phyloP scores from a whole-genome alignment of 192 early-diverging fungal genomes.

The Fimicolochytrium jonesii region DNA sequence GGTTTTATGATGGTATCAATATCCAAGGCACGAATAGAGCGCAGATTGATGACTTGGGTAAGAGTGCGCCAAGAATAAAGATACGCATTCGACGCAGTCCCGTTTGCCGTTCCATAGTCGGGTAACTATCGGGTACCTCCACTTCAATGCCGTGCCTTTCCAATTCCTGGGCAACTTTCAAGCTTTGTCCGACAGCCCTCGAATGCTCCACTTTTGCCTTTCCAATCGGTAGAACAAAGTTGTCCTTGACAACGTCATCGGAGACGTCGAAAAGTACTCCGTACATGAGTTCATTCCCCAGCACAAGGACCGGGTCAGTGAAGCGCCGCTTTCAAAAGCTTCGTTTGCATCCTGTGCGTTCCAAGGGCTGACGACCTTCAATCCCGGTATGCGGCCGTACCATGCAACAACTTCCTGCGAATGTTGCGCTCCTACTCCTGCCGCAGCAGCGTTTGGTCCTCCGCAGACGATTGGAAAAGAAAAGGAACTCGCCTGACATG shows the following conservation, averaged over 20 bases:
- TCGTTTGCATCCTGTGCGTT: conserved; percentile 95
- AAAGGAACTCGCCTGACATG: conserved; percentile 90
- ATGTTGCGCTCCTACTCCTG: conserved; percentile 97
- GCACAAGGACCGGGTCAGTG: conserved; percentile 94
- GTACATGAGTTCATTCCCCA: conserved; percentile 99
- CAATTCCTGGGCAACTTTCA: conserved; percentile 85
- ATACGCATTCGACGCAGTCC: no score
- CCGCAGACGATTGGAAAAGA: conserved; percentile 96
- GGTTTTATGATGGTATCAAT: conserved; percentile 85
- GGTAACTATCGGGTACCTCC: conserved; percentile 13
- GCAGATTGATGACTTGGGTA: conserved; percentile 90
- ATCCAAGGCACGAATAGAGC: conserved; percentile 95
- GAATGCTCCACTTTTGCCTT: conserved; percentile 98
- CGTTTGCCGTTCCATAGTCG: not conserved
- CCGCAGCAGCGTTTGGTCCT: conserved; percentile 96
- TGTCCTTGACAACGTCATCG: conserved; percentile 65
- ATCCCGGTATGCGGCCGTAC: conserved; percentile 92
- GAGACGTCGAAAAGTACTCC: conserved; percentile 82
- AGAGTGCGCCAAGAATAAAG: not conserved
- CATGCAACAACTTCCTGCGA: conserved; percentile 98
- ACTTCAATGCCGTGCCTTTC: conserved; percentile 64
- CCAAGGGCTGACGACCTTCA: conserved; percentile 96
- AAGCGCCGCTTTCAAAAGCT: conserved; percentile 95
- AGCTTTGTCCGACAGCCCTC: conserved; percentile 72
- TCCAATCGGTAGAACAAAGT: conserved; percentile 89